Percentiles rank a stretch among this genome's conserved stretches.
phyloP scores from a whole-genome alignment of 495 filamentous ascomycete genomes.

The Podospora tetraspora region DNA sequence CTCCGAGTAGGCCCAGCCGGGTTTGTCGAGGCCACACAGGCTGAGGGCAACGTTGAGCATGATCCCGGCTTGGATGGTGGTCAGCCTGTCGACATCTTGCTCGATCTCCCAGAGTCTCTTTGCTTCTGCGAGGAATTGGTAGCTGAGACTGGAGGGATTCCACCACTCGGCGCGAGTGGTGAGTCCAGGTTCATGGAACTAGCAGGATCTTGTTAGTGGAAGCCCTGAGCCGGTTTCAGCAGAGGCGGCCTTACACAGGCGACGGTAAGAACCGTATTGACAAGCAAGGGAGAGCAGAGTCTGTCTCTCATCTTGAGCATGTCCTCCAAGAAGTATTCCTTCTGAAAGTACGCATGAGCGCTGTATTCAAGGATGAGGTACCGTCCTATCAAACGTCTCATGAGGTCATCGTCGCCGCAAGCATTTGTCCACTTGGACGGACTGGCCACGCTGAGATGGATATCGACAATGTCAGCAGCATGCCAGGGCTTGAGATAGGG shows the following conservation, averaged over 20 bases:
- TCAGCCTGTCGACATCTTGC: slow-evolving; percentile 14
- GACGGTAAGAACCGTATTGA: slow-evolving; percentile 28
- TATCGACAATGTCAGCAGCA: slow-evolving; percentile 26
- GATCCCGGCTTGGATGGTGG: slow-evolving; percentile 26
- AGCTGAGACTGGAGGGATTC: slow-evolving; percentile 27
- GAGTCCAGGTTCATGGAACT: slow-evolving; percentile 9
- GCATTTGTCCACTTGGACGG: slow-evolving; percentile 27
- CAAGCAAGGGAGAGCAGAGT: slow-evolving; percentile 29
- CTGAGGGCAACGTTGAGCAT: slow-evolving; percentile 21
- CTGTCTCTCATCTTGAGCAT: slow-evolving; percentile 16
- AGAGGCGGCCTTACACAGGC: slow-evolving; percentile 16
- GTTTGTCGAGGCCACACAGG: slow-evolving; percentile 25
- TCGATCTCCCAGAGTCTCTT: slow-evolving; percentile 32
- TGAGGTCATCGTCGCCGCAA: slow-evolving; percentile 20
- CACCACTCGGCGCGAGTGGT: slow-evolving; percentile 26
- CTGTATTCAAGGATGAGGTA: slow-evolving; percentile 28
- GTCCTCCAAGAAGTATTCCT: slow-evolving; percentile 28
- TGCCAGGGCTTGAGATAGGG: slow-evolving; percentile 29
- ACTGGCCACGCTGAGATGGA: slow-evolving; percentile 15
- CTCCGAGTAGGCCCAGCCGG: slow-evolving; percentile 22
- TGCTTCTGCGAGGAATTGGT: slow-evolving; percentile 31
- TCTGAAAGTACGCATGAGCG: slow-evolving; percentile 27
- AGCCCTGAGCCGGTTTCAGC: not conserved
- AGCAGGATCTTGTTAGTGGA: not conserved
- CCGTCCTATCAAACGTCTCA: slow-evolving; percentile 18